Base-by-base conservation (phyloP, 805 yeast genomes). In the Cyberlindnera mycetangii region DNA sequence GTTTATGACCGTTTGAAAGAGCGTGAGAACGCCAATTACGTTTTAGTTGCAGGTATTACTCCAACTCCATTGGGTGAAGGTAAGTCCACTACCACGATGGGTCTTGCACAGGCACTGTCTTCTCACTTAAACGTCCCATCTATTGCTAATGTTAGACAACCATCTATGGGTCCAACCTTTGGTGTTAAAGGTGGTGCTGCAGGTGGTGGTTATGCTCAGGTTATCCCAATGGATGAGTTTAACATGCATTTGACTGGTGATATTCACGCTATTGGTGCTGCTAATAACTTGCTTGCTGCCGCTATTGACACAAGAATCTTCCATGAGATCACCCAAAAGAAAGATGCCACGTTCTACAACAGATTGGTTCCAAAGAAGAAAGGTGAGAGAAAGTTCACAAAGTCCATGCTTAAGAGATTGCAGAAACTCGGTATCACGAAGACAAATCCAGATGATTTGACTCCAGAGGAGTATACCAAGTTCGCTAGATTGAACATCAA, bases 141-240 rank as follows among this genome's bases (percentile, higher is more conserved):
- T 12, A 75, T 85, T 60, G 93, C 92, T 52, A 85, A 84, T 61
- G 93, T 85, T 41, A 78, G 93, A 72, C 93, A 85, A 64, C 93
- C 93, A 20, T 82, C 89, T 8, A 83, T 85, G 90, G 93, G 93
- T 44, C 93, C 93, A 52, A 85, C 93, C 16, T 85, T 85, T 59
- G 93, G 93, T 69, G 83, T 85, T 54, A 85, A 85, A 65, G 93
- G 93, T 67, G 93, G 93, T 68, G 93, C 93, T 54, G 93, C 93
- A 7, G 93, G 93, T 63, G 92, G 93, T 65, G 93, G 93, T 48
- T 85, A 84, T 61, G 82, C 93, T 22, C 92, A 85, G 66, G 93
- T 85, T 25, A 83, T 85, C 62, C 93, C 93, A 51, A 85, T 85
- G 93, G 92, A 85, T 65, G 93, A 85, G 61, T 85, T 85, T 71